These are phyloP conservation scores for Xylaria longipes DNA, from an alignment of 495 filamentous ascomycete genomes.

Conservation along the genomic window DNA sequence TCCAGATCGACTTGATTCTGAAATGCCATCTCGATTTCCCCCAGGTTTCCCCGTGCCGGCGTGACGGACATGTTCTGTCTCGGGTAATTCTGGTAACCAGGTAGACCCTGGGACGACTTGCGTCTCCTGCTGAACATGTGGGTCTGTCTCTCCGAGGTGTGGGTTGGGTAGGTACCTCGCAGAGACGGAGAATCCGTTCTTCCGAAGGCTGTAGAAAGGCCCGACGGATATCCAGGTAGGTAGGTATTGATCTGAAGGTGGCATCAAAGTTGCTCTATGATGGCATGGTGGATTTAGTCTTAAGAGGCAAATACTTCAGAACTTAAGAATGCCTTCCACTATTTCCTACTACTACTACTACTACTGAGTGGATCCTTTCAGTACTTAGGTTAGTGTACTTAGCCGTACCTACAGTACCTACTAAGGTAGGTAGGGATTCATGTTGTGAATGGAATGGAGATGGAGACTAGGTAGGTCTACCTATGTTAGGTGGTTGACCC, in stretches of 20 bases:
- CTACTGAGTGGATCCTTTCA: background rate
- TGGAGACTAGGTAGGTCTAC: too few relatives aligned
- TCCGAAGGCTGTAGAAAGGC: background rate
- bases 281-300: background rate
- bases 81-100: background rate
- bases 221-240: background rate
- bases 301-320: background rate
- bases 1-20: background rate
- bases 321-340: background rate
- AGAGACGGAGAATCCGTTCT: background rate
- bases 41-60: background rate
- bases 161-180: background rate
- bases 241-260: background rate
- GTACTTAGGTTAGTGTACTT: background rate
- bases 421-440: background rate
- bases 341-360: background rate
- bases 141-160: background rate
- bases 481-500: background rate
- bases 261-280: background rate
- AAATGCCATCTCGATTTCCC: conserved; percentile 10
- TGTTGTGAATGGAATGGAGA: background rate
- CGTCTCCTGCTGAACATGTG: background rate
- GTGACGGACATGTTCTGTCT: background rate
- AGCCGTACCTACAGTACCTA: too few relatives aligned
- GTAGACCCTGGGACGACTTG: background rate